phyloP scores from a whole-genome alignment of 768 basidiomycete genomes.

The Xerocomellus amylosporus region DNA sequence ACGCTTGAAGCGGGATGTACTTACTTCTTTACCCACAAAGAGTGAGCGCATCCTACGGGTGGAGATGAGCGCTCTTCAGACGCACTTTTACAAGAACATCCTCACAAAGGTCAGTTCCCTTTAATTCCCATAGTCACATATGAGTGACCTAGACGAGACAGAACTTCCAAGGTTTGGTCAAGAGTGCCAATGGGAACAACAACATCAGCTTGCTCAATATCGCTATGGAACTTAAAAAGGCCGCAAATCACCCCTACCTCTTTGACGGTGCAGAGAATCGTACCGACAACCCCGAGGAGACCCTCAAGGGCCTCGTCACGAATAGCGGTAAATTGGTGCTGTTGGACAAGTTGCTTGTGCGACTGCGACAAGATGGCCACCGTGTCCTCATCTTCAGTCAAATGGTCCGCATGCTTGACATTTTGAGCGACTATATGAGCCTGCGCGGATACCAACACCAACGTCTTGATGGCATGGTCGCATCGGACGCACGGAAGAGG shows the following conservation, averaged over 20 bases:
- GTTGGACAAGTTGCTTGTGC: constrained; percentile 91
- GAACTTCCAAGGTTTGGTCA: constrained; percentile 92
- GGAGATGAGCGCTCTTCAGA: constrained; percentile 95
- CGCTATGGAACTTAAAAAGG: constrained; percentile 99
- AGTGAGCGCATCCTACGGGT: constrained; percentile 96
- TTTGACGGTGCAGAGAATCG: constrained; percentile 91
- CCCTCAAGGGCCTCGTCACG: constrained; percentile 94
- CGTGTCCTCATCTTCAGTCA: constrained; percentile 98
- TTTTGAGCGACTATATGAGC: constrained; percentile 94
- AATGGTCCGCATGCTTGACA: constrained; percentile 99
- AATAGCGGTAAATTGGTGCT: constrained; percentile 98
- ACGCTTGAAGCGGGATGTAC: constrained; percentile 92
- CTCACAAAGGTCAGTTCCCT: constrained; percentile 67
- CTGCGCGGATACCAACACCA: constrained; percentile 90
- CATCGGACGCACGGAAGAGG: constrained; percentile 90
- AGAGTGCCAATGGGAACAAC: constrained; percentile 83
- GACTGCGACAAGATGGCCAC: constrained; percentile 88
- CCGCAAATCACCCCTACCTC: constrained; percentile 95
- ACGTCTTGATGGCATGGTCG: constrained; percentile 92
- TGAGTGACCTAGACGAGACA: constrained; percentile 30
- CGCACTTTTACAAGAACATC: constrained; percentile 99
- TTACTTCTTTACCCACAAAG: constrained; percentile 95
- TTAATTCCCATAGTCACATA: background rate
- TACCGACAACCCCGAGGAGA: constrained; percentile 68
- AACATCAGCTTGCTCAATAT: constrained; percentile 97